Percentiles rank a stretch among this genome's conserved stretches.
These are phyloP conservation scores for Kurtzmaniella cleridarum DNA, from an alignment of 805 yeast genomes.

Conservation along the genomic window DNA sequence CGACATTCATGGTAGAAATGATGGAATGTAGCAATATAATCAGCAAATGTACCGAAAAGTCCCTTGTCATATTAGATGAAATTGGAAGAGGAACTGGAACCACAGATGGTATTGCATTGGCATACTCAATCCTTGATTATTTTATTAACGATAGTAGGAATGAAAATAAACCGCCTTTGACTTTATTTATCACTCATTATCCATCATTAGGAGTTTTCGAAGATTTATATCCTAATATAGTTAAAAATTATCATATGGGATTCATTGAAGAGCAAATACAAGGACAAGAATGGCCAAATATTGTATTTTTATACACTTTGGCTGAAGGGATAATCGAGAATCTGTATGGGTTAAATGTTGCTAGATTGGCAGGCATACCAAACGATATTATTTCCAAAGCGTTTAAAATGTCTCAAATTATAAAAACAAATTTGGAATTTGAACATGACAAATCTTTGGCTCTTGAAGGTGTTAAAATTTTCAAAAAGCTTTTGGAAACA, in stretches of 20 bases:
- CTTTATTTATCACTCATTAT: constrained; percentile 81
- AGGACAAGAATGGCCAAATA: constrained; percentile 30
- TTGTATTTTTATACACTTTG: constrained; percentile 33
- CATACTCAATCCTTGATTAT: constrained; percentile 64
- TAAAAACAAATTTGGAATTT: constrained; percentile 22
- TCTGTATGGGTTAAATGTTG: constrained; percentile 84
- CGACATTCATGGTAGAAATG: constrained; percentile 80
- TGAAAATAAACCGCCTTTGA: constrained; percentile 38
- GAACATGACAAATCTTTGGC: not conserved
- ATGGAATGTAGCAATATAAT: constrained; percentile 59
- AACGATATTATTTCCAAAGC: constrained; percentile 42
- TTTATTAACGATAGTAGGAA: constrained; percentile 31
- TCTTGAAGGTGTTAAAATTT: not conserved
- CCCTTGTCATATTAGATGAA: constrained; percentile 67
- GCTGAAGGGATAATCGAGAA: constrained; percentile 39
- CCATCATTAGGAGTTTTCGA: constrained; percentile 58
- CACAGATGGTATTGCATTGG: constrained; percentile 76
- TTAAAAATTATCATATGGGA: constrained; percentile 70
- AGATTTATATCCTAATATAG: constrained; percentile 27
- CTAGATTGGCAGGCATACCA: constrained; percentile 65
- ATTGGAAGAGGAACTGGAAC: constrained; percentile 76
- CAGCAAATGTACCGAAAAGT: constrained; percentile 44
- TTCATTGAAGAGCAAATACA: constrained; percentile 38
- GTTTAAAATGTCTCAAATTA: constrained; percentile 25
- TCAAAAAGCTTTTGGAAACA: not conserved